Evolutionary conservation across 768 basidiomycete species (phyloP).

Genomic region (Mycena venus): DNA sequence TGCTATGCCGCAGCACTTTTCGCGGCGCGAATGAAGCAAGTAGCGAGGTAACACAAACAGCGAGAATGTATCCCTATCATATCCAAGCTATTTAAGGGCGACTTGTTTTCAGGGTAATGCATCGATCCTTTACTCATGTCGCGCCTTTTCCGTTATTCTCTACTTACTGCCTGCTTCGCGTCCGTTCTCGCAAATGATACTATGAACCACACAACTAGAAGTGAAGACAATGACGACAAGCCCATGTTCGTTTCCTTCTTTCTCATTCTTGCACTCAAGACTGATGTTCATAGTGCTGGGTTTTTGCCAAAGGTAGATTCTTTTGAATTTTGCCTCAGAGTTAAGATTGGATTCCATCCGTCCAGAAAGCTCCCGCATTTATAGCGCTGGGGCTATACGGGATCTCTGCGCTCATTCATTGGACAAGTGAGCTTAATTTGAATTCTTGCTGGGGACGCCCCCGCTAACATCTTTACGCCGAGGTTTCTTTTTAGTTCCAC

Average conservation of each 20-base stretch:
- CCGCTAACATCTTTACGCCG: not conserved
- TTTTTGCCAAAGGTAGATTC: constrained; percentile 2
- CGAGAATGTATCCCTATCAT: too few species aligned
- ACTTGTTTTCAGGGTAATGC: too few species aligned
- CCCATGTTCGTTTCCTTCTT: not conserved
- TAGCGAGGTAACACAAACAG: too few species aligned
- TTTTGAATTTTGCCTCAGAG: not conserved
- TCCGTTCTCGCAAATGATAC: not conserved
- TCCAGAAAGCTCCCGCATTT: constrained; percentile 18
- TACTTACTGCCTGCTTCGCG: not conserved
- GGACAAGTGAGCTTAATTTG: constrained; percentile 31
- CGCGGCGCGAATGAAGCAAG: not conserved
- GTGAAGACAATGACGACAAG: too few species aligned
- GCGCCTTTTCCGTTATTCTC: not conserved
- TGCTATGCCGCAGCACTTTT: not conserved
- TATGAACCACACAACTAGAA: not conserved
- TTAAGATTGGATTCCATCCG: not conserved
- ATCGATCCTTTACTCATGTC: not conserved
- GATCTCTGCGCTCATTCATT: constrained; percentile 16
- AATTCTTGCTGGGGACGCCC: too few species aligned
- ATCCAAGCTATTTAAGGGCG: not conserved
- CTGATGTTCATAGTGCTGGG: not conserved
- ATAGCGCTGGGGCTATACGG: constrained; percentile 19
- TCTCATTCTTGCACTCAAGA: not conserved
- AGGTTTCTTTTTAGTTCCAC: not conserved